These are phyloP conservation scores for Kwoniella sp. DNA, from an alignment of 768 basidiomycete species.

Conservation along the genomic window DNA sequence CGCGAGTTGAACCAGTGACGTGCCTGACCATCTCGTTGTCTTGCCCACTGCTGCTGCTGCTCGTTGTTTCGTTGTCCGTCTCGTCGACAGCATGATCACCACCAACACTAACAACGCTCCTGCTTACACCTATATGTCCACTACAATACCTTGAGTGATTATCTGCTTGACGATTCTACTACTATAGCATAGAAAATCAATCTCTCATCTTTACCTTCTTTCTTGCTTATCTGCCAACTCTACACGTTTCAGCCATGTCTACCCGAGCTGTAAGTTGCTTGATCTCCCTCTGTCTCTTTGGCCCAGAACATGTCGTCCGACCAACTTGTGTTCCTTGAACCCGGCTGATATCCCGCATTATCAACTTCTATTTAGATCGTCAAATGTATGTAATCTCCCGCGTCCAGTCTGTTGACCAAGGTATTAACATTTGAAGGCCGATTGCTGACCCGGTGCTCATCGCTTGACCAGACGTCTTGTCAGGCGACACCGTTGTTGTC, in stretches of 20 bases:
- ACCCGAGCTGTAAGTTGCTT: conserved; percentile 45
- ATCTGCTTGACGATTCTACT: no score
- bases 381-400: conserved; percentile 35
- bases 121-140: no score
- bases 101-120: not conserved
- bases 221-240: not conserved
- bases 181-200: no score
- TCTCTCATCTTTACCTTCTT: no score
- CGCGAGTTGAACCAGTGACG: not conserved
- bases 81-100: not conserved
- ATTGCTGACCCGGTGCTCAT: not conserved
- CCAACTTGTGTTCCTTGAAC: not conserved
- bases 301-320: not conserved
- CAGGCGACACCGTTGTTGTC: conserved; percentile 84
- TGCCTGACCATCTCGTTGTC: not conserved
- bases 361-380: conserved; percentile 34
- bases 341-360: not conserved
- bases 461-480: conserved; percentile 71
- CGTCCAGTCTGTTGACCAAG: no score
- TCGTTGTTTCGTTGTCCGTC: not conserved
- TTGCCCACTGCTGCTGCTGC: no score
- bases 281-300: not conserved
- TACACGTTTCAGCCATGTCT: conserved; percentile 31
- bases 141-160: no score
- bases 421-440: no score